These are phyloP conservation scores for Carex kokanica DNA, from an alignment of 176 grass and related monocot genomes.

Conservation along the genomic window DNA sequence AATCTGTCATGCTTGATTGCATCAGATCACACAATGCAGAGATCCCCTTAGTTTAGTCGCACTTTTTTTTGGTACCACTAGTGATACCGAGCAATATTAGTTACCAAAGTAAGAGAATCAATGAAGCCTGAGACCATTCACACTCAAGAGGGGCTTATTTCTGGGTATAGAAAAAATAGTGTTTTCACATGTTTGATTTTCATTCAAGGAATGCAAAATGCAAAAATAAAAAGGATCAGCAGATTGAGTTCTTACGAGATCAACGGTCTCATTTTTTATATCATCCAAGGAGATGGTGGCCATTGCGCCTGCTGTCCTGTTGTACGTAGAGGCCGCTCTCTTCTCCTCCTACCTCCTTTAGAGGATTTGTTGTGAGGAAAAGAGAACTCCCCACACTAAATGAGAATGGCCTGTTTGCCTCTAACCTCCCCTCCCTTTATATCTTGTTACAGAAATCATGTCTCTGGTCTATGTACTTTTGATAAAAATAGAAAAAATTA, in stretches of 20 bases:
- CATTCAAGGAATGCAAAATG: background rate
- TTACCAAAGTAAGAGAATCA: background rate
- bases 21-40: background rate
- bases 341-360: background rate
- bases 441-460: background rate
- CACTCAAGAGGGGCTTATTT: background rate
- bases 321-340: background rate
- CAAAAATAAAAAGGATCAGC: background rate
- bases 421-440: constrained; percentile 10
- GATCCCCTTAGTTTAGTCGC: background rate
- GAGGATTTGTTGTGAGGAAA: background rate
- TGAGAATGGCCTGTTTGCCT: background rate
- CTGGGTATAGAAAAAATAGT: background rate
- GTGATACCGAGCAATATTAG: background rate
- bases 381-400: background rate
- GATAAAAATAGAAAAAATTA: constrained; percentile 8
- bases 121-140: background rate
- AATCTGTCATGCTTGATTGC: background rate
- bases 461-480: no score
- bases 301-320: background rate
- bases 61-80: background rate
- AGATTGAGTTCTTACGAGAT: constrained; percentile 30
- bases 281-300: constrained; percentile 37
- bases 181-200: background rate
- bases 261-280: constrained; percentile 41